Conservation (phyloP, 1,284 basidiomycete genomes). For the Heterobasidion occidentale region DNA sequence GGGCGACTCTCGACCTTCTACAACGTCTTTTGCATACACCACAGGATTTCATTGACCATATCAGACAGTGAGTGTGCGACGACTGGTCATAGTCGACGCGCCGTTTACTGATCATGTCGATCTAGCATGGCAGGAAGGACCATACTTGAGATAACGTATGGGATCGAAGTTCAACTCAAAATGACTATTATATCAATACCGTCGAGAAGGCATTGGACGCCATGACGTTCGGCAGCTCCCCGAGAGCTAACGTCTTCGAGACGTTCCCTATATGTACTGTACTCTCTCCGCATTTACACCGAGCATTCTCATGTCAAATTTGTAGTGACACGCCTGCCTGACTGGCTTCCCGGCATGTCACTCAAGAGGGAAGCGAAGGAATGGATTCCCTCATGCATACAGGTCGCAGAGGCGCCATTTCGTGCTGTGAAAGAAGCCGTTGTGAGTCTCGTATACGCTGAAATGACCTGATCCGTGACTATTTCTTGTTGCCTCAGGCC, state of each 20-base stretch:
- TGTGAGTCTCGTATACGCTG: neutral
- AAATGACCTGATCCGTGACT: neutral
- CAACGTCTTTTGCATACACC: conserved; percentile 12
- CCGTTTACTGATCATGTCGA: neutral
- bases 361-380: conserved; percentile 13
- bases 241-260: conserved; percentile 9
- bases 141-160: conserved; percentile 18
- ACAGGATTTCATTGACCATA: conserved; percentile 15
- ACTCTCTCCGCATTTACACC: neutral
- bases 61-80: conserved; percentile 11
- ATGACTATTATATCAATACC: conserved; percentile 16
- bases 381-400: conserved; percentile 4
- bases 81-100: neutral
- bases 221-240: conserved; percentile 8
- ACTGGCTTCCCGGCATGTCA: conserved; percentile 15
- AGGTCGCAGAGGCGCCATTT: conserved; percentile 9
- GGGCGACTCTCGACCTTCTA: conserved; percentile 15
- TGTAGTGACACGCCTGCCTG: conserved; percentile 12
- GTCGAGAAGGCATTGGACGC: conserved; percentile 14
- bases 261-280: conserved; percentile 9
- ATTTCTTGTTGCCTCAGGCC: neutral
- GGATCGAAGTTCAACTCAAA: conserved; percentile 13
- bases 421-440: conserved; percentile 8
- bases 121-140: conserved; percentile 12
- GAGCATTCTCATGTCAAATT: neutral